phyloP scores from a whole-genome alignment of 345 rosid species.

The Eucalyptus curtisii region DNA sequence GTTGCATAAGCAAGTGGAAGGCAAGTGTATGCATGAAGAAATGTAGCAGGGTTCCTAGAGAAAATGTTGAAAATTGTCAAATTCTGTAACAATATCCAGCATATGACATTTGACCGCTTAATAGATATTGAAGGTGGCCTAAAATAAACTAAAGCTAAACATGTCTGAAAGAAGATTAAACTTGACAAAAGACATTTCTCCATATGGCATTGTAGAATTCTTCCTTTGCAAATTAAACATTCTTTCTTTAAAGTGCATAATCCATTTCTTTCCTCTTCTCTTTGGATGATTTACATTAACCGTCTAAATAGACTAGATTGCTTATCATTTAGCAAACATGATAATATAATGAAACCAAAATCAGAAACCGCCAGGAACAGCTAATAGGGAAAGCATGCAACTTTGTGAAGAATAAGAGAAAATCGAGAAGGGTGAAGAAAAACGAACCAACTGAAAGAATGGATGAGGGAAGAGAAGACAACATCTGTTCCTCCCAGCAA shows the following conservation, averaged over 20 bases:
- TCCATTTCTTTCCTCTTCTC: not conserved
- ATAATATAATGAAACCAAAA: not conserved
- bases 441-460: conserved; percentile 90
- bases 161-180: not conserved
- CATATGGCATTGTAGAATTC: not conserved
- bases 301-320: not conserved
- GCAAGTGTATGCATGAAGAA: conserved; percentile 19
- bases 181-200: not conserved
- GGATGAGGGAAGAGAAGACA: conserved; percentile 96
- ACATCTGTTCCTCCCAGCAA: conserved; percentile 97
- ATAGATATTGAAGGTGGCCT: not conserved
- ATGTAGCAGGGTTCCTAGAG: conserved; percentile 12
- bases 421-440: not conserved
- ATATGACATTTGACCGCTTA: not conserved
- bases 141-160: not conserved
- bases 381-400: not conserved
- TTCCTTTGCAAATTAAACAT: not conserved
- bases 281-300: not conserved
- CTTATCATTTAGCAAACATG: not conserved
- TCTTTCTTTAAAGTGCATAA: not conserved
- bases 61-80: not conserved
- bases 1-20: conserved; percentile 19
- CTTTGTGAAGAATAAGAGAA: not conserved
- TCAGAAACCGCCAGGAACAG: not conserved
- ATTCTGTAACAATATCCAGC: not conserved